Percentiles rank a stretch among this genome's conserved stretches.
Evolutionary conservation across 768 basidiomycete genomes (phyloP).

Genomic region (Tylopilus subfusipes): DNA sequence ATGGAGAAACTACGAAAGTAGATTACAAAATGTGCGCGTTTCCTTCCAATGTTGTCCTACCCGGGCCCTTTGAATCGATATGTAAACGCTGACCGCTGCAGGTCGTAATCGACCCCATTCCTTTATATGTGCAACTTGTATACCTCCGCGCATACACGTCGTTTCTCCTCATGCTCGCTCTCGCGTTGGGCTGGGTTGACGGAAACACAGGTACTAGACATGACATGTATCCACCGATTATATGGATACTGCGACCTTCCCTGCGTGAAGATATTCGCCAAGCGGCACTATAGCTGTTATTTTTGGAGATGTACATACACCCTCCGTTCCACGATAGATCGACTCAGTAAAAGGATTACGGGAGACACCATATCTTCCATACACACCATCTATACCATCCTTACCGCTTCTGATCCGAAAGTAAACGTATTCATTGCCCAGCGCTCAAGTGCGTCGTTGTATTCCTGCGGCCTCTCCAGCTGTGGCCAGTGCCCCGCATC

Average conservation of each 20-base stretch:
- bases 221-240: constrained; percentile 9
- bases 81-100: constrained; percentile 62
- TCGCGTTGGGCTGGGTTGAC: constrained; percentile 8
- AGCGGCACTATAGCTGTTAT: neutral
- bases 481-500: constrained; percentile 39
- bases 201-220: constrained; percentile 28
- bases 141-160: constrained; percentile 8
- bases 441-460: constrained; percentile 35
- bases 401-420: constrained; percentile 1
- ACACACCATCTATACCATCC: neutral
- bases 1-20: constrained; percentile 35
- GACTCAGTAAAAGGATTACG: neutral
- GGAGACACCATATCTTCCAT: neutral
- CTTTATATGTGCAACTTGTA: constrained; percentile 7
- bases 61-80: constrained; percentile 3
- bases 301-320: neutral
- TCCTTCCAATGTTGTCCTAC: constrained; percentile 19
- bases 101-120: constrained; percentile 52
- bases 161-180: neutral
- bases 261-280: neutral
- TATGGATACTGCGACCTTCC: constrained; percentile 2
- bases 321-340: neutral
- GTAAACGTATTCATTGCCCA: constrained; percentile 29
- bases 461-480: constrained; percentile 31
- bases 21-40: constrained; percentile 85